Base-by-base conservation (phyloP, 768 basidiomycete genomes). In the Mycena haematopus region DNA sequence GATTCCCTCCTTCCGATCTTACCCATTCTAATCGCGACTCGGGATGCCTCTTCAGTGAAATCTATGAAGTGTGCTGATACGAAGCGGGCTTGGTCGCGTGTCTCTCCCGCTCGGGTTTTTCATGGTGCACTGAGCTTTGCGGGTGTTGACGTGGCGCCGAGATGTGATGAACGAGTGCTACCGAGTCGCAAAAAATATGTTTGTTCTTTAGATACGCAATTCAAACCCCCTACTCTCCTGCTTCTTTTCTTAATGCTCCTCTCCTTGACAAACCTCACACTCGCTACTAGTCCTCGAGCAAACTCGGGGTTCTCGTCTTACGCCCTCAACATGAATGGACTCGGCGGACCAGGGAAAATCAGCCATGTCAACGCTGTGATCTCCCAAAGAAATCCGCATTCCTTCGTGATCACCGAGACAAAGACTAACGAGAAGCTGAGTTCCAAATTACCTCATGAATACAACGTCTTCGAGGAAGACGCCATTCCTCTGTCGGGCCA, bases 341-440 rank as follows among this genome's bases (percentile, higher is more conserved):
- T 45, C 22, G 44, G 44, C 22, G 47, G 57, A 24, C 46, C 56
- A 1, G 57, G 19, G 13, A 58, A 58, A 15, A n/a, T 58, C 38
- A 36, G 22, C 21, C 57, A 58, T n/a, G 49, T 58, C 25, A 58
- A 58, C n/a, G 24, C 47, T 15, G 36, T 58, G n/a, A 58, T 58
- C 3, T 36, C 47, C 6, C 21, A 24, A 19, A 49, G 56, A 19
- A 45, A 31, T 13, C 56, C 56, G 7, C 56, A 58, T 24, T 21
- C 36, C 2, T 58, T 58, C 44, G 56, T 58, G 7, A 58, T 58
- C 17, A 49, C 56, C 14, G 47, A 58, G 47, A 58, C 56, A 1
- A 58, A 58, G n/a, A 58, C 56, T 2, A 58, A 50, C 36, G 56
- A 58, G 22, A 58, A 58, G 56, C 56, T 58, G 57, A 58, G 57